These are phyloP conservation scores for Pichia insulana DNA, from an alignment of 805 yeast species.

Conservation along the genomic window DNA sequence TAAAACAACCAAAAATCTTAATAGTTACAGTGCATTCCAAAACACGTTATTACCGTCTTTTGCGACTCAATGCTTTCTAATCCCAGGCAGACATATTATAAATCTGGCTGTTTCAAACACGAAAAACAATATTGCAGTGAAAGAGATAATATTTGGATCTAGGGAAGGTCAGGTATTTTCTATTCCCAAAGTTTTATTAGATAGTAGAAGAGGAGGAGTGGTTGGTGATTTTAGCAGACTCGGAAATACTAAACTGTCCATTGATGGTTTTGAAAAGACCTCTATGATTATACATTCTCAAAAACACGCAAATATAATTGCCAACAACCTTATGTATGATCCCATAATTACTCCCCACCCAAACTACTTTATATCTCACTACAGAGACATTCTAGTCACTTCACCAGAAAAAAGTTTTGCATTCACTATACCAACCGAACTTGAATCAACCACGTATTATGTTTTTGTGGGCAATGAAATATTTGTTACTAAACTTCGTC, in stretches of 20 bases:
- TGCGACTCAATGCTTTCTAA: slow-evolving; percentile 47
- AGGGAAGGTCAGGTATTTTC: slow-evolving; percentile 53
- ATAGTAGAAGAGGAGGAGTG: slow-evolving; percentile 49
- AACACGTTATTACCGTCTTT: slow-evolving; percentile 36
- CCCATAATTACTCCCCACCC: slow-evolving; percentile 49
- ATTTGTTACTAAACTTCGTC: slow-evolving; percentile 69
- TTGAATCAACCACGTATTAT: slow-evolving; percentile 76
- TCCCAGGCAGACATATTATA: slow-evolving; percentile 47
- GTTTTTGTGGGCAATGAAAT: slow-evolving; percentile 61
- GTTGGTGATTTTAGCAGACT: slow-evolving; percentile 37
- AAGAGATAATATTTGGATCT: slow-evolving; percentile 53
- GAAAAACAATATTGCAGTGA: slow-evolving; percentile 56
- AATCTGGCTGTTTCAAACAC: slow-evolving; percentile 49
- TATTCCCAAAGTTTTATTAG: slow-evolving; percentile 62
- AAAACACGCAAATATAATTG: slow-evolving; percentile 37
- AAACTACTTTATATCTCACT: slow-evolving; percentile 41
- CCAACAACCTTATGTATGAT: slow-evolving; percentile 57
- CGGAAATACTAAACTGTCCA: slow-evolving; percentile 15
- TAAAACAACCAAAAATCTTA: slow-evolving; percentile 20
- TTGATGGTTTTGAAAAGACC: slow-evolving; percentile 24
- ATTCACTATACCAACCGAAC: slow-evolving; percentile 47
- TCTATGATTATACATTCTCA: slow-evolving; percentile 17
- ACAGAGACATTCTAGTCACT: slow-evolving; percentile 30
- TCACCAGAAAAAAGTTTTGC: slow-evolving; percentile 21
- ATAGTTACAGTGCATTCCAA: slow-evolving; percentile 15